Percentiles rank a stretch among this genome's conserved stretches.
Evolutionary conservation across 2,329 filamentous ascomycete species (phyloP).

Genomic region (Pseudocercospora vitis): DNA sequence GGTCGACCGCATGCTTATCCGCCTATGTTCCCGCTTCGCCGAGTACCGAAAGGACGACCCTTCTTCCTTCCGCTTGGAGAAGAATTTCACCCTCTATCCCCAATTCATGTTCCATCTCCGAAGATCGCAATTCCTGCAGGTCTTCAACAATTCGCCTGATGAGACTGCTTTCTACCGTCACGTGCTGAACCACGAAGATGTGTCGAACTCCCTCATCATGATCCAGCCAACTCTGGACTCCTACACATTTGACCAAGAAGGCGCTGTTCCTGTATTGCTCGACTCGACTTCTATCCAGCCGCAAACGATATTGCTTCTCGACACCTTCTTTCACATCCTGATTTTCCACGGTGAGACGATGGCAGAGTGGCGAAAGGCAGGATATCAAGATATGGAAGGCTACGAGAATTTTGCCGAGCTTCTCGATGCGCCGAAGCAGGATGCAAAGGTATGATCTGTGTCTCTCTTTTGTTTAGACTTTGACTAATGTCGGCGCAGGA

Average conservation of each 20-base stretch:
- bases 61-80: slow-evolving; percentile 92
- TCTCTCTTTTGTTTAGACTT: background rate
- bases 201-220: slow-evolving; percentile 96
- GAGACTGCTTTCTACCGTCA: slow-evolving; percentile 99
- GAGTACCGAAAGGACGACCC: slow-evolving; percentile 98
- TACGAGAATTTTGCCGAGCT: slow-evolving; percentile 93
- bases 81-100: slow-evolving; percentile 98
- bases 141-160: slow-evolving; percentile 99
- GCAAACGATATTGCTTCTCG: slow-evolving; percentile 87
- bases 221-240: slow-evolving; percentile 97
- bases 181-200: slow-evolving; percentile 94
- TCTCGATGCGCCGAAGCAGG: slow-evolving; percentile 91
- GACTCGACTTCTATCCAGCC: slow-evolving; percentile 96
- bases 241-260: slow-evolving; percentile 95
- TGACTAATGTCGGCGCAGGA: slow-evolving; percentile 58
- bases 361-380: slow-evolving; percentile 95
- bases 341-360: slow-evolving; percentile 99
- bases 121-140: slow-evolving; percentile 94
- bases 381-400: slow-evolving; percentile 95
- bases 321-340: slow-evolving; percentile 99
- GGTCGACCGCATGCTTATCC: slow-evolving; percentile 98
- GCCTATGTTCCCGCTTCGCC: slow-evolving; percentile 91
- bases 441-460: slow-evolving; percentile 73
- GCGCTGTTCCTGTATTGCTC: slow-evolving; percentile 86
- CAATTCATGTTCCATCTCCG: slow-evolving; percentile 99